Conservation (phyloP, 805 yeast species). For the Candida namnaoensis region DNA sequence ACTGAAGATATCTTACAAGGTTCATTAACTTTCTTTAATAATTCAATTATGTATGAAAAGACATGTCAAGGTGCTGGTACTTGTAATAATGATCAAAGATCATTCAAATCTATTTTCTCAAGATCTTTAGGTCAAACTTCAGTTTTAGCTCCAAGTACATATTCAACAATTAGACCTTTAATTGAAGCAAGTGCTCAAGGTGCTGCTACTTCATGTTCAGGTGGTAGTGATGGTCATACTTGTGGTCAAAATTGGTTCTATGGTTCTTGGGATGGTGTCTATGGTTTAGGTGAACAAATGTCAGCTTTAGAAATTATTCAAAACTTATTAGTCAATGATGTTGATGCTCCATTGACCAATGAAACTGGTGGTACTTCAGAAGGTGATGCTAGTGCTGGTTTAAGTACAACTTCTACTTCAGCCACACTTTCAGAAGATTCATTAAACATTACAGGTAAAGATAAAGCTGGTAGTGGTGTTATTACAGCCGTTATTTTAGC, state of each 20-base stretch:
- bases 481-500: conserved; percentile 70
- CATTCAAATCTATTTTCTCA: conserved; percentile 64
- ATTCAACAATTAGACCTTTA: conserved; percentile 30
- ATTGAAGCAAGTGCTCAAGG: conserved; percentile 47
- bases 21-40: conserved; percentile 36
- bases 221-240: conserved; percentile 68
- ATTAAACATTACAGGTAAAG: conserved; percentile 47
- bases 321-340: conserved; percentile 31
- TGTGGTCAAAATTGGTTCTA: conserved; percentile 66
- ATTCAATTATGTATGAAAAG: conserved; percentile 48
- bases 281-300: conserved; percentile 78
- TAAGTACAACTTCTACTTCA: conserved; percentile 27
- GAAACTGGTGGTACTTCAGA: conserved; percentile 44
- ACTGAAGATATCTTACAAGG: conserved; percentile 35
- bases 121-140: conserved; percentile 56
- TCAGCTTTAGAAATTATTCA: conserved; percentile 59
- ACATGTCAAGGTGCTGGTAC: conserved; percentile 43
- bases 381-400: conserved; percentile 48
- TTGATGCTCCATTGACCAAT: conserved; percentile 46
- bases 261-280: conserved; percentile 51
- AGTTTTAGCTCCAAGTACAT: conserved; percentile 40
- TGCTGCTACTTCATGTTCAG: conserved; percentile 64
- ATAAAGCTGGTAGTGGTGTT: conserved; percentile 85
- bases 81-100: conserved; percentile 72
- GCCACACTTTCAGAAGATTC: conserved; percentile 18